Conservation (phyloP, 345 rosid species). For the Citrus trifoliata region DNA sequence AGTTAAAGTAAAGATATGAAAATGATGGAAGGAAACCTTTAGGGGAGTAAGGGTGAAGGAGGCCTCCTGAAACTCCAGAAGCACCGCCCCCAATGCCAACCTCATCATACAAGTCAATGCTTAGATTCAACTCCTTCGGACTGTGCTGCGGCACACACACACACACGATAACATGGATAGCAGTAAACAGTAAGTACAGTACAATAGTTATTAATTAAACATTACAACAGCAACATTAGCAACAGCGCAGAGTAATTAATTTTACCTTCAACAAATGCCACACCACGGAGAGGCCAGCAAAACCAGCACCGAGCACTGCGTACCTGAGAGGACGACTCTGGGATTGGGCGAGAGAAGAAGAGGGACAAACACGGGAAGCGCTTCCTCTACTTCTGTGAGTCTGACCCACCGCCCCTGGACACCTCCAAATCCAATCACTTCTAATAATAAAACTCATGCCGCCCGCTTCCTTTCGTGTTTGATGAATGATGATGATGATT, state of each 20-base stretch:
- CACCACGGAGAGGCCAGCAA: constrained; percentile 91
- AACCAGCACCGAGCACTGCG: constrained; percentile 97
- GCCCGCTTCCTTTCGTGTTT: background rate
- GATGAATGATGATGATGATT: too few species aligned
- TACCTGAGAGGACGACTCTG: constrained; percentile 27
- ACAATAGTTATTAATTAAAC: too few species aligned
- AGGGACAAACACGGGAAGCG: background rate
- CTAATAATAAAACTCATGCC: background rate
- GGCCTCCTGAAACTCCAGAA: constrained; percentile 94
- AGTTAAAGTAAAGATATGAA: too few species aligned
- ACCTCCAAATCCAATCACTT: background rate
- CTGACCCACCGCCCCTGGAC: background rate
- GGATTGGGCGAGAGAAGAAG: constrained; percentile 23
- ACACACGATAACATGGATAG: too few species aligned
- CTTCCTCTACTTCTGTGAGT: background rate
- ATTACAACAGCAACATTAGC: too few species aligned
- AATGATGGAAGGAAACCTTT: constrained; percentile 47
- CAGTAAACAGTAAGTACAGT: too few species aligned
- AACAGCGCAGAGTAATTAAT: too few species aligned
- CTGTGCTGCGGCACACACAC: constrained; percentile 38
- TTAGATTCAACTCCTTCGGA: constrained; percentile 43
- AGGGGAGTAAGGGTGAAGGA: constrained; percentile 91
- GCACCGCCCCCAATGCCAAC: constrained; percentile 92
- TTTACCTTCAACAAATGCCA: constrained; percentile 76
- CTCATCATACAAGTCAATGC: constrained; percentile 80